Evolutionary conservation across 257 asterid genomes (phyloP), one percentile per base, ranked within the genome.

Genomic region (Leonotis leonurus): DNA sequence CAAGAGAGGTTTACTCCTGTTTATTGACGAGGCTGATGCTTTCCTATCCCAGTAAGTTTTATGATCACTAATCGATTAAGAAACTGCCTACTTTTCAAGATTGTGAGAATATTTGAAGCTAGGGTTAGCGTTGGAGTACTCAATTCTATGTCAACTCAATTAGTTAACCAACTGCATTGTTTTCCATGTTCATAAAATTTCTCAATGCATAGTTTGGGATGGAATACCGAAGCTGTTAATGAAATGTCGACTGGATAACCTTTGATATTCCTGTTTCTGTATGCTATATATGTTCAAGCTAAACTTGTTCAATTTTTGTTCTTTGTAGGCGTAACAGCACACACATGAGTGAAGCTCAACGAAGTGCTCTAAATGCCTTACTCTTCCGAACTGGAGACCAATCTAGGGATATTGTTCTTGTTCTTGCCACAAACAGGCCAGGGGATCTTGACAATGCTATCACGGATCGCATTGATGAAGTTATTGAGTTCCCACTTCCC

Each of bases 21-120:
- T 93, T 75, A 87, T 93, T 55, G 99, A 93, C 4, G 99, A 93
- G 78, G 96, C 99, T 46, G 99, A 93, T 85, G 99, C 99, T 62
- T 93, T 93, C 77, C 72, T 93, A 7, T 93, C 97, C 91, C 90
- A 93, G 99, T 93, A 85, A 85, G 99, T 83, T 60, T 69, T 54
- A 32, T 55, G 45, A 37, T 37, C 39, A 17, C 61, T 39, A 43
- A 43, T 29, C 35, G 37, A 43, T 62, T n/a, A 24, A 39, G 57
- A 27, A 43, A 33, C 49, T 33, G 51, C 44, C 60, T 40, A 7
- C 11, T 22, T 52, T 14, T 24, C 24, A 58, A 25, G 22, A 39
- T 57, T 24, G 26, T 5, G 27, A 25, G 45, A 54, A 51, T 25
- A 53, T n/a, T 27, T 17, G 18, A 13, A 8, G 16, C 5, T 26